Conservation (phyloP, 179 eudicot species). For the Gypsophila paniculata region DNA sequence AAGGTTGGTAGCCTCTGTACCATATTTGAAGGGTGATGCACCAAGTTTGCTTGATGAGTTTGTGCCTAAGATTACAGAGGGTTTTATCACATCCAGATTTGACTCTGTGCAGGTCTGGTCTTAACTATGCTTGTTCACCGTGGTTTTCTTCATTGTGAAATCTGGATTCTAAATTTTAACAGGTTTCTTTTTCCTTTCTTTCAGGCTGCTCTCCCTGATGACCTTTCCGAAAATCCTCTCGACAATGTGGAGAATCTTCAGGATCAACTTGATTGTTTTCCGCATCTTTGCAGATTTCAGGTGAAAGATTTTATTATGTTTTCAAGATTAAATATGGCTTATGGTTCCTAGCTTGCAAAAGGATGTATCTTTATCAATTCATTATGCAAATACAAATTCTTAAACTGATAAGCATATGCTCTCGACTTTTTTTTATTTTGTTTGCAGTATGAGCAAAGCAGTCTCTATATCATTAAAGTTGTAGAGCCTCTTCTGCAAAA, state of each 20-base stretch:
- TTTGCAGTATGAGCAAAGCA: conserved; percentile 69
- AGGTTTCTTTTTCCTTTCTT: conserved; percentile 14
- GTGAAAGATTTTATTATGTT: conserved; percentile 31
- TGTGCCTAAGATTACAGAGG: conserved; percentile 88
- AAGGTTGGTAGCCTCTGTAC: conserved; percentile 87
- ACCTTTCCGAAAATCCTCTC: conserved; percentile 82
- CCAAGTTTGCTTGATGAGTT: conserved; percentile 88
- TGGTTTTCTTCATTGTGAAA: conserved; percentile 14
- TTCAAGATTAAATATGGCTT: not conserved
- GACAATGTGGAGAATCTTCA: conserved; percentile 95
- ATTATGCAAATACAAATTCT: not conserved
- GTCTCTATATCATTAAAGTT: conserved; percentile 54
- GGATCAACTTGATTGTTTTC: conserved; percentile 90
- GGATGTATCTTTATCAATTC: not conserved
- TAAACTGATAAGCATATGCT: not conserved
- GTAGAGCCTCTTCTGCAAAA: conserved; percentile 67
- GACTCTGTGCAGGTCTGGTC: conserved; percentile 79
- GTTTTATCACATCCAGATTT: conserved; percentile 86
- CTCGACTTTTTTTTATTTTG: conserved; percentile 12
- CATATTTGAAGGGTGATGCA: conserved; percentile 81
- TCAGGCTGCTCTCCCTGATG: conserved; percentile 74
- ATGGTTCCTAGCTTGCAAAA: conserved; percentile 2
- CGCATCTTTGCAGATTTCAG: conserved; percentile 87
- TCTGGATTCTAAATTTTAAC: conserved; percentile 9
- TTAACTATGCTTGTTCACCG: conserved; percentile 3